Base-by-base conservation (phyloP, 495 filamentous ascomycete species). In the Daldinia loculata region DNA sequence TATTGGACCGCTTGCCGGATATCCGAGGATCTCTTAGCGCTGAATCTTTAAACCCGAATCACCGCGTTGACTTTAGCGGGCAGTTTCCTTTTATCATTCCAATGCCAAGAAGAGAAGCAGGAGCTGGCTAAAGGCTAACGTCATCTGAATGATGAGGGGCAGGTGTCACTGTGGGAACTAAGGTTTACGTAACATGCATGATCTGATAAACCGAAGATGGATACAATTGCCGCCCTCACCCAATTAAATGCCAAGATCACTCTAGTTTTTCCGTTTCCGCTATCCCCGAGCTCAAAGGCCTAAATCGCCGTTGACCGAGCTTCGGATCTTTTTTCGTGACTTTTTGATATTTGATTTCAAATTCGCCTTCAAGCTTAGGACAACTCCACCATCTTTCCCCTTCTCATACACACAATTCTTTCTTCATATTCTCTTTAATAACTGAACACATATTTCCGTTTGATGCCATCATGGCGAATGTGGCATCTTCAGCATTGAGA, bases 401-500 rank as follows among this genome's bases (percentile, higher is more conserved):
- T 77, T 66, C 73, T 71, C 41, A 26, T 55, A 17, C 41, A 41
- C 41, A 29, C 56, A 27, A 12, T 29, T 38, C 19, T 61, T 64
- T 63, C 32, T 51, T 29, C 63, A 12, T 66, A 63, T 17, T 51
- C 22, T 41, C 32, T 63, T 66, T 71, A 71, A 71, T 72, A 43
- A 7, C 50, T 36, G 15, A 53, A 30, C 27, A 1, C 50, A 6
- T 24, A 29, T 77, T 61, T 72, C 50, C 8, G 14, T 61, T 34
- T 61, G 69, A 79, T 58, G 32, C 73, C 68, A 82, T 57, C 74
- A 97, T 97, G 93, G 88, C 91, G 63, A 88, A 85, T 74, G 84
- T 92, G 79, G 86, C 89, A 70, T 88, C 91, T 50, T 84, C 85
- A 77, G 89, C 89, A 72, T 83, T 93, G 82, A 90, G 92, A 83